Percentiles rank a stretch among this genome's conserved stretches.
Conservation (phyloP, 371 early-diverging fungal species). For the Mortierella sp. region DNA sequence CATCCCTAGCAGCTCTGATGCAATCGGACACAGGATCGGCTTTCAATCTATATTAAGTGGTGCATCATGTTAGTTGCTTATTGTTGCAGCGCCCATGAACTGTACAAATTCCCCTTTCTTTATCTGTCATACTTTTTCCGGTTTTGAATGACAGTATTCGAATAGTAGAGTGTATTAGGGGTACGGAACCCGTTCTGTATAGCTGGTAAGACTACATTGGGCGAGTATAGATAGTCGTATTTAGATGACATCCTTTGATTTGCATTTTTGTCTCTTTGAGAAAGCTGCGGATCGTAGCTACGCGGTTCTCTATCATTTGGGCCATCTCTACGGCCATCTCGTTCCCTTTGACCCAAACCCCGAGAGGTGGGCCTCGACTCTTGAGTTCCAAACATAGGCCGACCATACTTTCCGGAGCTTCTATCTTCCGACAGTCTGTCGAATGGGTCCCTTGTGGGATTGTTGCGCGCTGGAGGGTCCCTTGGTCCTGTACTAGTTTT, state of each 20-base stretch:
- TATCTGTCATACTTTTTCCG: slow-evolving; percentile 31
- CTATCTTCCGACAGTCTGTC: slow-evolving; percentile 7
- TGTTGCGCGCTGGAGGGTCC: background rate
- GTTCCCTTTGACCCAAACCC: background rate
- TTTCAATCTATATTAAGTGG: slow-evolving; percentile 9
- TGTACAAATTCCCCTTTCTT: background rate
- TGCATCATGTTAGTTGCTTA: background rate
- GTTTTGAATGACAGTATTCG: slow-evolving; percentile 27
- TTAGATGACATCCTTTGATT: slow-evolving; percentile 19
- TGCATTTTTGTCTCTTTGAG: background rate
- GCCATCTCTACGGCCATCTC: background rate
- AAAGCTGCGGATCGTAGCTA: slow-evolving; percentile 7
- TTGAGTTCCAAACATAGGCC: slow-evolving; percentile 21
- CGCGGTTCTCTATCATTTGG: background rate
- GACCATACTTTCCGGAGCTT: slow-evolving; percentile 31
- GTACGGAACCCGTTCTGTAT: slow-evolving; percentile 23
- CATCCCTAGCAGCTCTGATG: slow-evolving; percentile 13
- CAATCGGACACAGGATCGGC: slow-evolving; percentile 38
- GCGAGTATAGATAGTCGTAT: slow-evolving; percentile 43
- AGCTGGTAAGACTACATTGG: slow-evolving; percentile 47
- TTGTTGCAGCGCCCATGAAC: background rate
- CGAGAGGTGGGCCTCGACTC: background rate
- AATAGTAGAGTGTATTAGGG: slow-evolving; percentile 32
- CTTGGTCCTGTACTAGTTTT: background rate
- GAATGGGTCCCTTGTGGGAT: slow-evolving; percentile 18